Evolutionary conservation across 2,329 filamentous ascomycete species (phyloP), one percentile per base, ranked within the genome.

Genomic region (Ophiostoma fasciatum): DNA sequence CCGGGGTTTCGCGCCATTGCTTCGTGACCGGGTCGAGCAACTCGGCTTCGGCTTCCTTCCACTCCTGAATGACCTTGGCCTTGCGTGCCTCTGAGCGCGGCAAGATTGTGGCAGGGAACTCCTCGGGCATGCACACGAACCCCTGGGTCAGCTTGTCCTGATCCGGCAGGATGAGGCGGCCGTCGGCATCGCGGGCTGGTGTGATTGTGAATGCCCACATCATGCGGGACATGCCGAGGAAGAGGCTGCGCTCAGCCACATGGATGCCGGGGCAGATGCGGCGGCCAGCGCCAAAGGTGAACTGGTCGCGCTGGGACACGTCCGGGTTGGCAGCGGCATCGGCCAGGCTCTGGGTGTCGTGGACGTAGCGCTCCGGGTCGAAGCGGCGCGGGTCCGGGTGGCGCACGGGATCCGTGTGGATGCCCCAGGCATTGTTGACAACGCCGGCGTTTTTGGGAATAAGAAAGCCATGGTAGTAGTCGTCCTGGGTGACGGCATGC

Each of bases 181-280:
- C 58, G 3, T 46, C 19, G 1, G 17, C 42, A 40, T 57, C 53
- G 46, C 3, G 23, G 23, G 17, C 23, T 15, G 32, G 19, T 28
- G 17, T 17, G 23, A 5, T 23, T 6, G 21, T 21, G 10, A 31
- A 31, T 7, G 57, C 60, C 62, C 65, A 68, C 25, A 69, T 48
- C 22, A 69, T 53, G 6, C 62, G 55, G 4, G 64, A 55, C 23
- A 68, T 59, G 9, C 49, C 57, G 10, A 69, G 51, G 43, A 63
- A 66, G 13, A 69, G 42, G 8, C 54, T 59, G 5, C 60, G 58
- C 37, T 66, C 61, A 0, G 65, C 66, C 4, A 74, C 55, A 33
- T 71, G 64, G 19, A 68, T 65, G 0, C 71, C 72, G 4, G 65
- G 68, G 47, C 72, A 76, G 30, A 73, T 61, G 18, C 71, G 57